Base-by-base conservation (phyloP, 371 early-diverging fungal species). In the Entomophthora muscae region DNA sequence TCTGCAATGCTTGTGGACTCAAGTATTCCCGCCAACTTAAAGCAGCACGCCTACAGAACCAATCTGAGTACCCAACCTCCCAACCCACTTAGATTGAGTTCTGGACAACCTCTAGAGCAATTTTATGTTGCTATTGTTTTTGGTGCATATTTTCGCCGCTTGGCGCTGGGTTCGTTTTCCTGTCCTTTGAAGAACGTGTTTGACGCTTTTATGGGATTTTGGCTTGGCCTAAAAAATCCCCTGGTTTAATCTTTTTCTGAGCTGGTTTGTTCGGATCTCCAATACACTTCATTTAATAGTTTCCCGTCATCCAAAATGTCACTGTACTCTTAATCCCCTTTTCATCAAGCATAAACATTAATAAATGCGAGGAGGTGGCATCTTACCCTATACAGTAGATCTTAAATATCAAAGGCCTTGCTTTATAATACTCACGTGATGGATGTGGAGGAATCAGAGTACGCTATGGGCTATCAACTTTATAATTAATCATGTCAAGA, bases 1-100 rank as follows among this genome's bases (percentile, higher is more conserved):
- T 86, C 10, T 86, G 86, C 66, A 86, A 86, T 67, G 86, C 86
- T 3, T 86, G 86, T 68, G 86, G 86, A 7, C 66, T 86, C 54
- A 71, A 84, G 53, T 86, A 84, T 68, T 78, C 84, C 26, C 76
- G 84, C 23, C 61, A 30, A 13, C 54, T 63, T 3, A 63, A 53
- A 21, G 53, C 54, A 2, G 10, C 27, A 30, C 53, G 26, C 10
- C 21, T 52, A 13, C 52, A 63, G 24, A 30, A 63, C 21, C 31
- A 61, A 21, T 10, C 42, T 42, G 42, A 42, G 42, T 42, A 42
- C 17, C 42, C 42, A 10, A 42, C 42, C 17, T 42, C 42, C 42
- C 42, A 42, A 42, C 10, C 42, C 5, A 10, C 42, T 17, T 42
- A 42, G 42, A 5, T 42, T 42, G 5, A 10, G 42, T 5, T 42